A percentile compares a stretch with the other conserved stretches of the same genome.
Conservation (phyloP, 129 eudicot genomes). For the Tagetes patula region DNA sequence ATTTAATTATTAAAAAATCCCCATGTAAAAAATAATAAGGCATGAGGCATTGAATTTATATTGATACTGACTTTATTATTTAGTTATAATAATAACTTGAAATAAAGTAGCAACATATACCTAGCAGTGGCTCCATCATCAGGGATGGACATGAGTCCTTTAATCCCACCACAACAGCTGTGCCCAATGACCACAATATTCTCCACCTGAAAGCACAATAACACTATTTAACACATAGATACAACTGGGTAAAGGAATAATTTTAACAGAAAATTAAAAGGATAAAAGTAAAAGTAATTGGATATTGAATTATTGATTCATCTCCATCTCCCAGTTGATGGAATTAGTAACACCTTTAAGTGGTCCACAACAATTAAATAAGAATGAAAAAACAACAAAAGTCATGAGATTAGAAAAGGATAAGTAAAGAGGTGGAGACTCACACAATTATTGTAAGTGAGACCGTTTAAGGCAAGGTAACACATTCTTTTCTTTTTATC, state of each 20-base stretch:
- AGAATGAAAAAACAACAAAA: background rate
- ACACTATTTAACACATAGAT: background rate
- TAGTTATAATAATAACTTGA: background rate
- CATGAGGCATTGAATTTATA: background rate
- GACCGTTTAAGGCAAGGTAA: conserved; percentile 22
- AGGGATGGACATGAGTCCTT: conserved; percentile 96
- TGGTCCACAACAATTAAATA: conserved; percentile 10
- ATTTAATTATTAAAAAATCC: background rate
- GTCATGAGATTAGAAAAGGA: conserved; percentile 19
- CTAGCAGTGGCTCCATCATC: conserved; percentile 79
- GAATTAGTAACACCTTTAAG: conserved; percentile 23
- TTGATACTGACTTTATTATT: background rate
- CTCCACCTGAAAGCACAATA: conserved; percentile 65
- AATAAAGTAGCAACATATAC: conserved; percentile 37
- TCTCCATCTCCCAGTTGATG: conserved; percentile 25
- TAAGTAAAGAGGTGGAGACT: conserved; percentile 17
- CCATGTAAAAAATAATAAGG: no score
- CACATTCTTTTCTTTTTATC: background rate
- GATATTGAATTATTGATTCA: background rate
- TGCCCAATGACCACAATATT: conserved; percentile 94
- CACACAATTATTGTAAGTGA: conserved; percentile 11
- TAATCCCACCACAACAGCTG: conserved; percentile 97
- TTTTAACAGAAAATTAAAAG: conserved; percentile 2
- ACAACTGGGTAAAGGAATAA: conserved; percentile 8
- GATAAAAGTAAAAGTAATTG: conserved; percentile 12